These are phyloP conservation scores for Chlamydomonas sphaeroides DNA, from an alignment of 139 green algal species.

Conservation along the genomic window DNA sequence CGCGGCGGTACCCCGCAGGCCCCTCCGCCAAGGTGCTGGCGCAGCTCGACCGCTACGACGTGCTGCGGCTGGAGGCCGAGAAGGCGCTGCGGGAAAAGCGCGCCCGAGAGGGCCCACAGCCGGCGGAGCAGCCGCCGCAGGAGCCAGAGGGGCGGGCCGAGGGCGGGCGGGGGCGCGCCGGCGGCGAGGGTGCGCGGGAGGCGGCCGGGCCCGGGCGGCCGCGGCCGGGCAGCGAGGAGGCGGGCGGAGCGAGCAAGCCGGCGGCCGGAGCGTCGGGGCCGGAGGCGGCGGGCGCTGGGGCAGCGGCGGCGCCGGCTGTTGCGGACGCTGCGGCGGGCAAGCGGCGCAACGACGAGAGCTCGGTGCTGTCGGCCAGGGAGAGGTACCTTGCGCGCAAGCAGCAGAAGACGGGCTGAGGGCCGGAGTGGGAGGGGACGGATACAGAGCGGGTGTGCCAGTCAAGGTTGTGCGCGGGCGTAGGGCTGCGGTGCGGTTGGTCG, in stretches of 20 bases:
- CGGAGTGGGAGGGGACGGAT: no score
- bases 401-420: not conserved
- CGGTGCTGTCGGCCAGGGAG: slow-evolving; percentile 75
- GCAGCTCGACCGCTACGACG: slow-evolving; percentile 46
- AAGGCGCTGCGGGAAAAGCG: slow-evolving; percentile 18
- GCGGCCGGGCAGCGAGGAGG: no score
- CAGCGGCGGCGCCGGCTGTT: not conserved
- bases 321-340: slow-evolving; percentile 40
- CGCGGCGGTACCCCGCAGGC: no score
- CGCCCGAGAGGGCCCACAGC: not conserved
- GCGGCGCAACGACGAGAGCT: slow-evolving; percentile 66
- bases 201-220: not conserved
- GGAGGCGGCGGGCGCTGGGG: not conserved
- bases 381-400: slow-evolving; percentile 76
- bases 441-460: no score
- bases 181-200: not conserved
- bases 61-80: slow-evolving; percentile 50
- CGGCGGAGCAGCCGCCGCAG: not conserved
- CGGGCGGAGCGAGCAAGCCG: not conserved
- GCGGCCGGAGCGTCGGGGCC: not conserved
- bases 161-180: not conserved
- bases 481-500: no score
- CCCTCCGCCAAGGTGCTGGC: slow-evolving; percentile 33
- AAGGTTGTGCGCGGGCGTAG: no score
- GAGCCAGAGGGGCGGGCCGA: slow-evolving; percentile 12